Conservation (phyloP, 2,329 filamentous ascomycete genomes). For the Hypoxylon sp. region DNA sequence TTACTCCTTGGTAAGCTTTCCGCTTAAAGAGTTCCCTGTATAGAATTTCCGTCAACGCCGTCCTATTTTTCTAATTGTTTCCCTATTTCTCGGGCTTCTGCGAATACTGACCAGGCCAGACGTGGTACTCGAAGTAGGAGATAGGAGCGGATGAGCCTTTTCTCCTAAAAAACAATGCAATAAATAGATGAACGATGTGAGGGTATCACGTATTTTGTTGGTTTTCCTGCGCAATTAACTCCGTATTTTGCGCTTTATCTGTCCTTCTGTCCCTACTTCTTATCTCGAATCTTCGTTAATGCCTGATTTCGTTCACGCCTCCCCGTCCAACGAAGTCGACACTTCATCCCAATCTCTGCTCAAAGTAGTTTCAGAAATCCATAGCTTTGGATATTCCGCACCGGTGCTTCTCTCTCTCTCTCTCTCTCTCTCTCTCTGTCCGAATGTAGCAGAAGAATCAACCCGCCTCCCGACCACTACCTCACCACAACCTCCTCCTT, state of each 20-base stretch:
- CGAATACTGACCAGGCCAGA: background rate
- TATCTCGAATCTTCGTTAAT: background rate
- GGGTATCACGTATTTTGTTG: constrained; percentile 18
- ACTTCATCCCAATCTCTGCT: background rate
- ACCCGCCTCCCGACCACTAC: background rate
- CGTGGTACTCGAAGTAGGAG: background rate
- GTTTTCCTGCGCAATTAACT: background rate
- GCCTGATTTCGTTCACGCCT: background rate
- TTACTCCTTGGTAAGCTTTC: background rate
- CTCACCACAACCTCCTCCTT: background rate
- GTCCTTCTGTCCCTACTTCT: background rate
- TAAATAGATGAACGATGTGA: constrained; percentile 3
- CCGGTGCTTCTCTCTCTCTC: background rate
- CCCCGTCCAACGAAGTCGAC: background rate
- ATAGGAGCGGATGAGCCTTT: background rate
- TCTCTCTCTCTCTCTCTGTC: no score
- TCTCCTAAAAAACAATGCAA: background rate
- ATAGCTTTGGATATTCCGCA: background rate
- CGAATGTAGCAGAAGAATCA: background rate
- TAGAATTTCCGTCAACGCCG: constrained; percentile 12
- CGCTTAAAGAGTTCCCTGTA: background rate
- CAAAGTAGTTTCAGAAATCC: background rate
- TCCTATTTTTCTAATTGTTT: constrained; percentile 1
- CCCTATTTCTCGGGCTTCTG: background rate
- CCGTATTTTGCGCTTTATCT: constrained; percentile 1